A percentile compares a stretch with the other conserved stretches of the same genome.
phyloP scores from a whole-genome alignment of 768 basidiomycete species.

The Trametes maxima region DNA sequence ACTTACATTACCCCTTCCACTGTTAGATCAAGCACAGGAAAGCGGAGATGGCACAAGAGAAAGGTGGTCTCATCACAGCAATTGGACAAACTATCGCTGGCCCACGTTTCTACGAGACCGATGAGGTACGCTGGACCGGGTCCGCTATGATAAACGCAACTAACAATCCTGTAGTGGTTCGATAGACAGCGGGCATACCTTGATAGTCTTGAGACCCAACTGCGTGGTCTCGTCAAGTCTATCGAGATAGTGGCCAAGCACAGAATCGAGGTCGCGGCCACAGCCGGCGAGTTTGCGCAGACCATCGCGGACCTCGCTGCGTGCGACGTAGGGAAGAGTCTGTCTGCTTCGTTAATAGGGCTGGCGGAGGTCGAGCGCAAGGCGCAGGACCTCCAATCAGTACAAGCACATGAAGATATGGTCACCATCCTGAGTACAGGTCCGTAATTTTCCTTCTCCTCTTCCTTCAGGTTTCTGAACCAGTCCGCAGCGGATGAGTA shows the following conservation, averaged over 20 bases:
- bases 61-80: constrained; percentile 81
- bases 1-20: not conserved
- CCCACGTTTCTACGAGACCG: constrained; percentile 84
- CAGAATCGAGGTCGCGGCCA: constrained; percentile 60
- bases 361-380: constrained; percentile 76
- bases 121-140: constrained; percentile 58
- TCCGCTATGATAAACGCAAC: too few relatives aligned
- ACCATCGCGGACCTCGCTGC: constrained; percentile 67
- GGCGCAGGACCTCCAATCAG: constrained; percentile 71
- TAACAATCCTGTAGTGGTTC: constrained; percentile 72
- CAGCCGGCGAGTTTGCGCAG: constrained; percentile 81
- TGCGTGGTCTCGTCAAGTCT: constrained; percentile 83
- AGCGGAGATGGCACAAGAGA: constrained; percentile 73
- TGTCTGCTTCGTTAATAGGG: constrained; percentile 68
- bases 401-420: constrained; percentile 83
- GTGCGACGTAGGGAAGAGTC: constrained; percentile 74
- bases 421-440: constrained; percentile 78
- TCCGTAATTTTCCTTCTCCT: constrained; percentile 27
- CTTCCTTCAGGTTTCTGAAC: not conserved
- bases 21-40: constrained; percentile 85
- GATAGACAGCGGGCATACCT: constrained; percentile 84
- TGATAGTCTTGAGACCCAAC: constrained; percentile 87
- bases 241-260: constrained; percentile 86
- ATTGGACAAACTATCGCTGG: constrained; percentile 81
- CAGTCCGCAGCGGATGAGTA: constrained; percentile 78